Evolutionary conservation across 108 stramenopile genomes (phyloP).

Genomic region (Cyclostephanos invisitatus): DNA sequence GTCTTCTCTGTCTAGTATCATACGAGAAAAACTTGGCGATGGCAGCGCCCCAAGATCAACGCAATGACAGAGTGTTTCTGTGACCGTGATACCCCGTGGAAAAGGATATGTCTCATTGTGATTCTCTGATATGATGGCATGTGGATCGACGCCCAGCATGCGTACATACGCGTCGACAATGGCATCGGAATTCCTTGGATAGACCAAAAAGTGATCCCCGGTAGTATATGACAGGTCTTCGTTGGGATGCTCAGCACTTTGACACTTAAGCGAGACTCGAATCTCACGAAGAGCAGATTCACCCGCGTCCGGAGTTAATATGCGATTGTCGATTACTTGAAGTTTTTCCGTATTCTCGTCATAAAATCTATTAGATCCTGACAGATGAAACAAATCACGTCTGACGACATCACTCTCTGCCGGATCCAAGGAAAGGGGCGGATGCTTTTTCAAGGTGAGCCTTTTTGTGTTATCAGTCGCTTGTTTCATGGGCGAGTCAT

Average conservation of each 20-base stretch:
- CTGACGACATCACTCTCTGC: conserved; percentile 34
- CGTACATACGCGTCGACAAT: conserved; percentile 55
- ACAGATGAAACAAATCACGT: conserved; percentile 53
- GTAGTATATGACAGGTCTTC: conserved; percentile 44
- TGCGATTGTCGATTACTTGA: conserved; percentile 44
- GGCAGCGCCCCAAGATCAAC: conserved; percentile 58
- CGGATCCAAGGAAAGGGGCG: conserved; percentile 33
- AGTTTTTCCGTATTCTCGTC: conserved; percentile 28
- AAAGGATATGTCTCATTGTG: conserved; percentile 50
- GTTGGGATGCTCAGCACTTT: conserved; percentile 2
- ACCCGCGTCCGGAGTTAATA: conserved; percentile 41
- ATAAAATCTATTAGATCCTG: conserved; percentile 45
- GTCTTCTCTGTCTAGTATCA: conserved; percentile 48
- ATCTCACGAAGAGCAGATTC: conserved; percentile 65
- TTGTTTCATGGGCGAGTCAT: background rate
- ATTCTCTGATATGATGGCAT: conserved; percentile 49
- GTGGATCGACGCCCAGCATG: conserved; percentile 55
- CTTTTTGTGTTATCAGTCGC: conserved; percentile 33
- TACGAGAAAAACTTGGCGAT: conserved; percentile 60
- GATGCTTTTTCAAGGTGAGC: conserved; percentile 44
- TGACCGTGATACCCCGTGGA: conserved; percentile 58
- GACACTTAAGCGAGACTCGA: conserved; percentile 18
- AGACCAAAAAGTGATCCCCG: conserved; percentile 70
- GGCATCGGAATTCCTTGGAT: conserved; percentile 62
- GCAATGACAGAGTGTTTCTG: conserved; percentile 68